Conservation (phyloP, 2,329 filamentous ascomycete genomes). For the Neopestalotiopsis clavispora region DNA sequence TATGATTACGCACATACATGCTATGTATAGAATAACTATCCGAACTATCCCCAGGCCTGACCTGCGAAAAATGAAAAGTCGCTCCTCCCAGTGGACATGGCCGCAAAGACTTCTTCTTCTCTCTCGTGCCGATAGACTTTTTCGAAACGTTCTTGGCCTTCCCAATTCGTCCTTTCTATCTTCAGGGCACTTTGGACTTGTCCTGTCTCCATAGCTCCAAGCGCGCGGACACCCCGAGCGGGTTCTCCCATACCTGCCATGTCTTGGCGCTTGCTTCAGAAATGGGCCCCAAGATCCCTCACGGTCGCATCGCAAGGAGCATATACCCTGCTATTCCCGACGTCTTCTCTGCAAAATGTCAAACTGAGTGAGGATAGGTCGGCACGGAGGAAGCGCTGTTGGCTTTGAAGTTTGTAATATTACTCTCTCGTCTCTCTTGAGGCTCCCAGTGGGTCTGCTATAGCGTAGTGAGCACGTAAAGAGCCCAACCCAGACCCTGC, state of each 20-base stretch:
- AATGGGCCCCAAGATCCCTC: background rate
- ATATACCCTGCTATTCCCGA: constrained; percentile 15
- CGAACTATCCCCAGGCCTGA: no score
- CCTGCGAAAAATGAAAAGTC: no score
- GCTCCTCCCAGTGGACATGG: no score
- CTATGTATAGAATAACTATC: no score
- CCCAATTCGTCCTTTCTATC: background rate
- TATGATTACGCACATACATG: no score
- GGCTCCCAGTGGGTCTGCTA: constrained; percentile 7
- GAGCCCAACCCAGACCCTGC: background rate
- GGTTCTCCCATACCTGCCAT: constrained; percentile 1
- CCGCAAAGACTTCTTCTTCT: no score
- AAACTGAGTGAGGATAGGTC: background rate
- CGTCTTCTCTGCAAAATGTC: background rate
- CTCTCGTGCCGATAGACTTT: no score
- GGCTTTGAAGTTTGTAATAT: no score
- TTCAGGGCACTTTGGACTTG: background rate
- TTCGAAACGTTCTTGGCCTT: constrained; percentile 10
- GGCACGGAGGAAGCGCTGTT: background rate
- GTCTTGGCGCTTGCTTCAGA: constrained; percentile 13
- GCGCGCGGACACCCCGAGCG: constrained; percentile 6
- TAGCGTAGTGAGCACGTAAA: background rate
- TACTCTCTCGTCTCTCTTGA: background rate
- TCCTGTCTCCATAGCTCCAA: background rate
- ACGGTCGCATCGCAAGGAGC: constrained; percentile 2